Evolutionary conservation across 164 flowering plant species (phyloP), one percentile per base, ranked within the genome.

Genomic region (Vitis cinerea): DNA sequence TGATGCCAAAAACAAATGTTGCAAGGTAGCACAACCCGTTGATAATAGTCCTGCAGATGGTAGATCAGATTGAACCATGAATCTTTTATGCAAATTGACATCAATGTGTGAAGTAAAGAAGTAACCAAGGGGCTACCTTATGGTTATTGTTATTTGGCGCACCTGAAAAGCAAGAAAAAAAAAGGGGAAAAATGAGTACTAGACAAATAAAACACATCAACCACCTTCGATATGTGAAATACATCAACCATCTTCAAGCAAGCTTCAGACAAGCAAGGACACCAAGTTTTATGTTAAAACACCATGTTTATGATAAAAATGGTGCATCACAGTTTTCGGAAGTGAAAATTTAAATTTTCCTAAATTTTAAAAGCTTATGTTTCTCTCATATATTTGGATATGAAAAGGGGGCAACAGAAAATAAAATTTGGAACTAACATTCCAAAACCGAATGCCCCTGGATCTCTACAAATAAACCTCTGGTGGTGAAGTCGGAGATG

Each of bases 21-120:
- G 98, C 97, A 67, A 94, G 98, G 84, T 95, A 95, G 80, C 97
- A 91, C 64, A 92, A 10, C 10, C 99, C 99, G 70, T 92, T 91
- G 4, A 92, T 69, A 65, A 95, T 91, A 16, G 98, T 95, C 88
- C 99, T 95, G 91, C 82, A 77, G 16, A 57, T 53, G 76, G 47
- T 5, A 65, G 16, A 72, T 19, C 56, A 53, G 12, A 10, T 53
- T 31, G 53, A 12, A 64, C 23, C 13, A 51, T 4, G 4, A 31
- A n/a, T 31, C 17, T 23, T 12, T n/a, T 44, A 19, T 50, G 1
- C 9, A 54, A 48, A 54, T 10, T 59, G 31, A 70, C 11, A 9
- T 59, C 30, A 53, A 54, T 8, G 44, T 29, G 29, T 0, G 59
- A 10, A 4, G 23, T 65, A 50, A 17, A 14, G 12, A 47, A 30